Percentiles rank a stretch among this genome's conserved stretches.
These are phyloP conservation scores for Colletotrichum sp. DNA, from an alignment of 2,329 filamentous ascomycete species.

Conservation along the genomic window DNA sequence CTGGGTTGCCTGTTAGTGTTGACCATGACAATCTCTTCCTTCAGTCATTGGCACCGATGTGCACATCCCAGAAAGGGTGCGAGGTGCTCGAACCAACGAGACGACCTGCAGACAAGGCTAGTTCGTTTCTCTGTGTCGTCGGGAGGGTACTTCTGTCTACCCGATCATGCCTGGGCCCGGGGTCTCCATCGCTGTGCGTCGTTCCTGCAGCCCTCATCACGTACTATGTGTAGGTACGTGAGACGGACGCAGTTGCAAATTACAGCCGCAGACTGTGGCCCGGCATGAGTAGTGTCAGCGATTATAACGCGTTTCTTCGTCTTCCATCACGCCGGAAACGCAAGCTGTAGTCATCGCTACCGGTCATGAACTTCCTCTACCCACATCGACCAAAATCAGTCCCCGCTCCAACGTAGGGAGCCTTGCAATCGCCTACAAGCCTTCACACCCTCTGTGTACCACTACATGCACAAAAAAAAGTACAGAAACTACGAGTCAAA, in stretches of 20 bases:
- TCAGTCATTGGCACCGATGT: neutral
- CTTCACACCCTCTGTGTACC: neutral
- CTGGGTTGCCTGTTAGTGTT: neutral
- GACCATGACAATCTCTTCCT: neutral
- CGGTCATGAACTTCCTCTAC: neutral
- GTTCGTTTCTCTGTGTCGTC: neutral
- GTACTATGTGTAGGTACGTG: neutral
- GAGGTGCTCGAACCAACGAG: neutral
- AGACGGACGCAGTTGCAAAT: neutral
- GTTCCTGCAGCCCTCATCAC: conserved; percentile 7
- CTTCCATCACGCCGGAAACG: neutral
- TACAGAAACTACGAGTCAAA: neutral
- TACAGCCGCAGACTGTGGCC: neutral
- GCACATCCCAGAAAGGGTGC: neutral
- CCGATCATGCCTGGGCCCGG: neutral
- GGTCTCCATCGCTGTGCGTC: neutral
- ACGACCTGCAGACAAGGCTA: neutral
- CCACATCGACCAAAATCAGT: neutral
- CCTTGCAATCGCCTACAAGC: neutral
- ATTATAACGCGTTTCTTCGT: neutral
- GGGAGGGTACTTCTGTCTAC: neutral
- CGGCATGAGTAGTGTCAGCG: neutral
- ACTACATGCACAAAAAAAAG: neutral
- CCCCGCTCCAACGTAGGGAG: neutral
- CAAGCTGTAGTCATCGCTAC: neutral